Percentiles rank a stretch among this genome's conserved stretches.
Conservation (phyloP, 768 basidiomycete species). For the Termitomyces titanicus region DNA sequence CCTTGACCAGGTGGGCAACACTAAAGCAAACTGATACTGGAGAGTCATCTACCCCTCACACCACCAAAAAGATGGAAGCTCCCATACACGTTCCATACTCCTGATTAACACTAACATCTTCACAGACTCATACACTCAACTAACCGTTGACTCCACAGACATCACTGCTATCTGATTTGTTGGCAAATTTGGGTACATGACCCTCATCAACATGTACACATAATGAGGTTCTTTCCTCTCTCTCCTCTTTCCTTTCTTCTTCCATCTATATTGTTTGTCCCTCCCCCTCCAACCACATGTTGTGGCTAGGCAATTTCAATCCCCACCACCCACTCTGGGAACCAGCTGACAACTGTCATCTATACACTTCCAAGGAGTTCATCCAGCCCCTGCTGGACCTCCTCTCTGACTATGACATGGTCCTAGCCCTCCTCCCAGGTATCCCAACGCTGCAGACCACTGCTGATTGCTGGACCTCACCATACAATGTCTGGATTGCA, state of each 20-base stretch:
- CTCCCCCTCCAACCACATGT: neutral
- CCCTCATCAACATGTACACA: conserved; percentile 8
- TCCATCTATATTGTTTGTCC: neutral
- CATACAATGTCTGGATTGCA: conserved; percentile 2
- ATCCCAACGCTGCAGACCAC: neutral
- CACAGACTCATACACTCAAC: neutral
- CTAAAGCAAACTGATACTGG: conserved; percentile 8
- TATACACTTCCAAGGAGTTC: neutral
- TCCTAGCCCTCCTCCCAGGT: neutral
- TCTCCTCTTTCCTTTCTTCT: neutral
- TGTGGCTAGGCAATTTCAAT: neutral
- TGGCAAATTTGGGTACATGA: neutral
- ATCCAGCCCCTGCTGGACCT: neutral
- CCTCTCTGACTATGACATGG: neutral
- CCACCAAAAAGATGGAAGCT: neutral
- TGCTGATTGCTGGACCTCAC: neutral
- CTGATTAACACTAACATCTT: conserved; percentile 11
- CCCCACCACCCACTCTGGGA: conserved; percentile 8
- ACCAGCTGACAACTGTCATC: neutral
- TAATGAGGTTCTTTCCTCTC: neutral
- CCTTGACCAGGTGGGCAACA: conserved; percentile 18
- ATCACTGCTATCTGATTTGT: neutral
- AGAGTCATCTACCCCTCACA: neutral
- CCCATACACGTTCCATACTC: neutral
- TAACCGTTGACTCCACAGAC: neutral